Evolutionary conservation across 768 basidiomycete genomes (phyloP).

Genomic region (Trametes villosa): DNA sequence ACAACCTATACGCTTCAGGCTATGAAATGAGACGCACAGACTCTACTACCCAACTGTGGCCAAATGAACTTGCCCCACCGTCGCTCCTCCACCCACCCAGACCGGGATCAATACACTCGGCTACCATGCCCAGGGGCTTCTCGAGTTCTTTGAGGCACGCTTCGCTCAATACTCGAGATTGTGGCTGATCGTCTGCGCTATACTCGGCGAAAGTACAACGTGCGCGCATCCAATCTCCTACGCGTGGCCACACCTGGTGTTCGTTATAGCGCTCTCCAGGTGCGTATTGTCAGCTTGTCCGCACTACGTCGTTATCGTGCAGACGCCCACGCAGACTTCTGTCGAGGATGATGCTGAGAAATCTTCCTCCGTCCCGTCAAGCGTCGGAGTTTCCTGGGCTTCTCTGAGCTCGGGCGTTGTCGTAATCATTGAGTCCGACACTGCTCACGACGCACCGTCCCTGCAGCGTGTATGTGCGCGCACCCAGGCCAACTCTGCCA

Average conservation of each 20-base stretch:
- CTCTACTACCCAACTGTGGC: conserved; percentile 11
- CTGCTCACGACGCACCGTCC: conserved; percentile 10
- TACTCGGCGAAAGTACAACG: conserved; percentile 17
- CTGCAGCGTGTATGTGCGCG: conserved; percentile 10
- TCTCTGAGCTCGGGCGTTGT: conserved; percentile 15
- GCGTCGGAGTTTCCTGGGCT: conserved; percentile 11
- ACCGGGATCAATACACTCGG: conserved; percentile 1
- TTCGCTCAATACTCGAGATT: conserved; percentile 3
- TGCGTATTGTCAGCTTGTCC: conserved; percentile 5
- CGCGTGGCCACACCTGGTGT: conserved; percentile 1
- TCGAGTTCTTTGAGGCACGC: conserved; percentile 11
- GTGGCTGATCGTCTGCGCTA: conserved; percentile 19
- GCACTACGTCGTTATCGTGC: conserved; percentile 16
- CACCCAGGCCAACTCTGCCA: neutral
- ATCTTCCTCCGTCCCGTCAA: conserved; percentile 13
- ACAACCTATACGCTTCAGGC: conserved; percentile 25
- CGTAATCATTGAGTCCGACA: conserved; percentile 18
- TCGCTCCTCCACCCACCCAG: conserved; percentile 1
- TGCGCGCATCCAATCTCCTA: conserved; percentile 13
- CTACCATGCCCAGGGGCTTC: conserved; percentile 10
- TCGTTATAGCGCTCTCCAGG: neutral
- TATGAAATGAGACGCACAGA: conserved; percentile 11
- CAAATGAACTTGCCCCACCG: neutral
- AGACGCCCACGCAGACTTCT: conserved; percentile 16
- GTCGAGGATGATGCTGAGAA: conserved; percentile 19